Conservation (phyloP, 148 eudicot genomes). For the Salicornia ramosissima region DNA sequence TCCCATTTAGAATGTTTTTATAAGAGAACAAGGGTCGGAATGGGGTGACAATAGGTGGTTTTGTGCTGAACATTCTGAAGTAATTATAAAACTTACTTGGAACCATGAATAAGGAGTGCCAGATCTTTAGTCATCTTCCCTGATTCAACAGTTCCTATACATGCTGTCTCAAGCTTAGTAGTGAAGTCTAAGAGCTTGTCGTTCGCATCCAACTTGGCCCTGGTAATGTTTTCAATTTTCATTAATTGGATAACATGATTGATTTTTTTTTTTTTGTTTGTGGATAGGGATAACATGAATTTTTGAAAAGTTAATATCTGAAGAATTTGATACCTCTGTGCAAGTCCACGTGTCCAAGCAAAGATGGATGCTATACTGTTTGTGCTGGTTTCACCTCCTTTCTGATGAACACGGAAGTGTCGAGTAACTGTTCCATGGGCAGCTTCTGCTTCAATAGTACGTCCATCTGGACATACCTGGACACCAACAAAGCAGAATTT, state of each 20-base stretch:
- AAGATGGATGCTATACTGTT: slow-evolving; percentile 93
- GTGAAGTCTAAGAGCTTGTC: slow-evolving; percentile 64
- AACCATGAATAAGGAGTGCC: slow-evolving; percentile 76
- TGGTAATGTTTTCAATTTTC: slow-evolving; percentile 9
- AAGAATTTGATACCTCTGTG: slow-evolving; percentile 51
- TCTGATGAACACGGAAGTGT: slow-evolving; percentile 83
- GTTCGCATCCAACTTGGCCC: slow-evolving; percentile 77
- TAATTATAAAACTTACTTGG: slow-evolving; percentile 43
- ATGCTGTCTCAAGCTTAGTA: slow-evolving; percentile 81
- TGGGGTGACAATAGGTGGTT: too few species aligned
- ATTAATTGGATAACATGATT: too few species aligned
- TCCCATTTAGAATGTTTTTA: too few species aligned
- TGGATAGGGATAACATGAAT: too few species aligned
- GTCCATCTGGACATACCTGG: slow-evolving; percentile 89
- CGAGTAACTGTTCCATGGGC: slow-evolving; percentile 95
- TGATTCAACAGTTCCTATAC: slow-evolving; percentile 74
- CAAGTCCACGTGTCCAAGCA: slow-evolving; percentile 92
- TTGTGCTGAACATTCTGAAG: not conserved
- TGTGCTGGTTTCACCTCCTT: slow-evolving; percentile 91
- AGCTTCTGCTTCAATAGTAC: slow-evolving; percentile 93
- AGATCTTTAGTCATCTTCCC: slow-evolving; percentile 99
- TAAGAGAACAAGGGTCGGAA: too few species aligned
- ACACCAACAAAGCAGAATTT: not conserved
- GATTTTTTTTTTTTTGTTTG: too few species aligned
- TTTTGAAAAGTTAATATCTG: slow-evolving; percentile 2